Conservation (phyloP, 139 green algal species). For the Nannochloris sp. region DNA sequence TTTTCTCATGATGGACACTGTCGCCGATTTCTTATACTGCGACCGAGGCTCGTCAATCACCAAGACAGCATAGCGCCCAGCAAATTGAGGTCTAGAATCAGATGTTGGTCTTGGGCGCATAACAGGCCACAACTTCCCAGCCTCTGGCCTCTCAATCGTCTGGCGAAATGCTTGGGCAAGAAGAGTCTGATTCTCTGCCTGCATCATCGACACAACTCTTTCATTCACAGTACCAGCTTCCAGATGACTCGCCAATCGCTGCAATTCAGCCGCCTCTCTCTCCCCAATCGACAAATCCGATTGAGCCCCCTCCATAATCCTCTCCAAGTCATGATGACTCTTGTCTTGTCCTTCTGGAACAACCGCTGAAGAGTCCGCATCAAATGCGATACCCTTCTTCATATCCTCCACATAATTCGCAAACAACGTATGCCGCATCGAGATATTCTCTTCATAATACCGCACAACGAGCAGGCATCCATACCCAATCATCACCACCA, state of each 20-base stretch:
- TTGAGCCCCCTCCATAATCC: not conserved
- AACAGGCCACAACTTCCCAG: slow-evolving; percentile 4
- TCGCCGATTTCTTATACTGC: not conserved
- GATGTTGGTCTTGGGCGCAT: not conserved
- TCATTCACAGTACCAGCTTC: not conserved
- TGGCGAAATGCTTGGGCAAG: not conserved
- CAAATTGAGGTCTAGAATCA: not conserved
- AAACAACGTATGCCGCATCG: slow-evolving; percentile 5
- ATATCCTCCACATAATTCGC: not conserved
- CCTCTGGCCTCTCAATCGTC: not conserved
- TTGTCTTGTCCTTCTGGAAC: no score
- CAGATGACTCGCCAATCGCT: no score
- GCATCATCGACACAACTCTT: not conserved
- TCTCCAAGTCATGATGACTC: not conserved
- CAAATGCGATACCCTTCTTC: not conserved
- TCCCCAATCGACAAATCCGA: not conserved
- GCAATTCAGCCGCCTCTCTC: not conserved
- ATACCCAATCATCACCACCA: slow-evolving; percentile 4
- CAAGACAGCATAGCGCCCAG: slow-evolving; percentile 3
- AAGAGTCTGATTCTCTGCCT: not conserved
- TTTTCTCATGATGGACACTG: not conserved
- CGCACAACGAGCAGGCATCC: slow-evolving; percentile 1
- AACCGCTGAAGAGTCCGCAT: not conserved
- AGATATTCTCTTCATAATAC: slow-evolving; percentile 12
- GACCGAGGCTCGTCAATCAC: slow-evolving; percentile 2